phyloP scores from a whole-genome alignment of 345 rosid genomes.

The Populus tremula region DNA sequence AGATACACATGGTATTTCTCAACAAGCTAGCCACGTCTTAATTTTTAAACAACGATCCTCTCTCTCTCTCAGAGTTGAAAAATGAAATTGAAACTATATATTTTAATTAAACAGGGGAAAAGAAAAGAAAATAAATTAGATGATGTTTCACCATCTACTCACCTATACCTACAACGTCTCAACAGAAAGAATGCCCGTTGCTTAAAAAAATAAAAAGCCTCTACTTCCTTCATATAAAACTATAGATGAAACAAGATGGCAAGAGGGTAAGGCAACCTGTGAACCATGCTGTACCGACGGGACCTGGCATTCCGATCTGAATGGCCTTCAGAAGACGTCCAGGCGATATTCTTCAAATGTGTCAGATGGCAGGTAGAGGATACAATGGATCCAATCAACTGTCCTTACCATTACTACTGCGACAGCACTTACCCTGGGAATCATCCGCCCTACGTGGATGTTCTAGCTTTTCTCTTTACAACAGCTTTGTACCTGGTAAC shows the following conservation, averaged over 20 bases:
- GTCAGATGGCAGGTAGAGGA: constrained; percentile 77
- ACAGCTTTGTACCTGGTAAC: constrained; percentile 45
- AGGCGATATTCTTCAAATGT: constrained; percentile 63
- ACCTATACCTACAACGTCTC: constrained; percentile 53
- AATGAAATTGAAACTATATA: neutral
- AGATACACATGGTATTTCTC: neutral
- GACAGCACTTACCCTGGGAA: constrained; percentile 59
- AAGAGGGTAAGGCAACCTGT: constrained; percentile 7
- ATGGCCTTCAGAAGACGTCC: constrained; percentile 44
- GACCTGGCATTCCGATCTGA: constrained; percentile 22
- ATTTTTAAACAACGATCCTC: neutral
- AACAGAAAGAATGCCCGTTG: constrained; percentile 30
- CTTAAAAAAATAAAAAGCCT: constrained; percentile 19
- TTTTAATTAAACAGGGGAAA: neutral
- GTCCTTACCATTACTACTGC: constrained; percentile 83
- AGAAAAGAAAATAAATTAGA: constrained; percentile 21
- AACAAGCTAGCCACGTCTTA: neutral
- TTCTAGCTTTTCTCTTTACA: constrained; percentile 41
- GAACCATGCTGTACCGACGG: constrained; percentile 22
- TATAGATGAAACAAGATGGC: neutral
- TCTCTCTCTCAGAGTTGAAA: neutral
- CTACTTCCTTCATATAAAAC: neutral
- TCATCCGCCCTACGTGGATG: constrained; percentile 47
- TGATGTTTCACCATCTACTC: constrained; percentile 49
- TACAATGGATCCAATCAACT: constrained; percentile 68